Conservation (phyloP, 106 monocot genomes). For the Dioscorea alata region DNA sequence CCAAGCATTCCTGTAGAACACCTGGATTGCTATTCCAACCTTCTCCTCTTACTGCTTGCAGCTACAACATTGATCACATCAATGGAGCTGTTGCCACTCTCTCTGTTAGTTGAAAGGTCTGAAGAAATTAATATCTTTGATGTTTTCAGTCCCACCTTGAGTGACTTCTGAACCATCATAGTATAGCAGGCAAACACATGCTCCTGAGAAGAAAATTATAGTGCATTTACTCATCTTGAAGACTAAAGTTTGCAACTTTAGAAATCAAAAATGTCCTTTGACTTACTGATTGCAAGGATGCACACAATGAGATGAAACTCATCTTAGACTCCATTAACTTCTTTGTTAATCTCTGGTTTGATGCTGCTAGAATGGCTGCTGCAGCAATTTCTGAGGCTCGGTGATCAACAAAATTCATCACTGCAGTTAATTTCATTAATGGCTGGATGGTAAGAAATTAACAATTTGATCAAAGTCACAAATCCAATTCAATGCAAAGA, state of each 20-base stretch:
- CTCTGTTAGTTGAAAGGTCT: constrained; percentile 8
- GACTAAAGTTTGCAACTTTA: too few species aligned
- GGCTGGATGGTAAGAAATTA: background rate
- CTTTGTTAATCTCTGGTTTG: constrained; percentile 31
- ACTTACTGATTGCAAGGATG: background rate
- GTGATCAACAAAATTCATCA: constrained; percentile 41
- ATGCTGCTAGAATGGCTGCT: constrained; percentile 56
- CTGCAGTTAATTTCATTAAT: constrained; percentile 26
- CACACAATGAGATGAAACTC: constrained; percentile 17
- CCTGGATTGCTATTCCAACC: constrained; percentile 14
- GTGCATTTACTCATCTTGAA: constrained; percentile 3
- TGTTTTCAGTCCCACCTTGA: constrained; percentile 22
- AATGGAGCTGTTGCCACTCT: constrained; percentile 7
- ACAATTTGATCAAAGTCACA: background rate
- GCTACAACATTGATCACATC: constrained; percentile 4
- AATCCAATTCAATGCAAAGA: background rate
- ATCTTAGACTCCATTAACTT: constrained; percentile 41
- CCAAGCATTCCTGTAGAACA: constrained; percentile 4
- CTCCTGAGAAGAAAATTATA: constrained; percentile 35
- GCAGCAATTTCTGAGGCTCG: constrained; percentile 57
- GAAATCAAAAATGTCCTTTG: too few species aligned
- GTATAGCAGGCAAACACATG: constrained; percentile 67
- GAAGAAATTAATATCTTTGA: constrained; percentile 19
- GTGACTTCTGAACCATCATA: constrained; percentile 52
- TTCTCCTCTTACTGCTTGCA: constrained; percentile 46